These are phyloP conservation scores for Casaregolazyma suthepensis DNA, from an alignment of 1,139 yeast species.

Conservation along the genomic window DNA sequence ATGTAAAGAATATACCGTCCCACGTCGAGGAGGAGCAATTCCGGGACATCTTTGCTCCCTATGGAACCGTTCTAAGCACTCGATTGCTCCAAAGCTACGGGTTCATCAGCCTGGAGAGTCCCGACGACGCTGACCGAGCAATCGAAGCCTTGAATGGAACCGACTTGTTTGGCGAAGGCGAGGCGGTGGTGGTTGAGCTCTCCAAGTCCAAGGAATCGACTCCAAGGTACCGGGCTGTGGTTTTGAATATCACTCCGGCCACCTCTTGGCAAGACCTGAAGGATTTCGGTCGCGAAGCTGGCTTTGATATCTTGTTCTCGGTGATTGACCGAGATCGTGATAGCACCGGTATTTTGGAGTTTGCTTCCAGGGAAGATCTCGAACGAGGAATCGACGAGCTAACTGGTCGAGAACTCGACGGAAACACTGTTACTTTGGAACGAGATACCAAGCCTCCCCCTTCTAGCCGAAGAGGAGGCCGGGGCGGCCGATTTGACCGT, in stretches of 20 bases:
- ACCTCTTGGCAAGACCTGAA: constrained; percentile 35
- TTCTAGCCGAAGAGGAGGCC: constrained; percentile 16
- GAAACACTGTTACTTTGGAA: constrained; percentile 58
- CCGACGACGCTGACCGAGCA: constrained; percentile 29
- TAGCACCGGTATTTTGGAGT: constrained; percentile 60
- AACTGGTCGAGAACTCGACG: constrained; percentile 68
- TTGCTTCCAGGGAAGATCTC: constrained; percentile 67
- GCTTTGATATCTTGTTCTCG: constrained; percentile 32
- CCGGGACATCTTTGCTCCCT: constrained; percentile 53
- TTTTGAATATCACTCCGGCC: constrained; percentile 23
- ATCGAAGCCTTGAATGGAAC: constrained; percentile 29
- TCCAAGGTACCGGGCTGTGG: constrained; percentile 20
- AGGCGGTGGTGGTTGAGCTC: constrained; percentile 31
- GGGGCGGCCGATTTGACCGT: constrained; percentile 33
- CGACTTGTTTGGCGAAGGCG: constrained; percentile 33
- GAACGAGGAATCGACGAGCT: constrained; percentile 61
- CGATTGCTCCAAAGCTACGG: constrained; percentile 79
- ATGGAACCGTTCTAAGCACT: constrained; percentile 61
- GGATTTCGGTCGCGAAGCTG: constrained; percentile 33
- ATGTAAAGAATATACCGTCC: constrained; percentile 11
- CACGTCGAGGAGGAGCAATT: constrained; percentile 57
- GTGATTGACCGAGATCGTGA: constrained; percentile 31
- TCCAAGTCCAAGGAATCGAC: constrained; percentile 25
- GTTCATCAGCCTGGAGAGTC: constrained; percentile 56
- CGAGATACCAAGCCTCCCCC: constrained; percentile 58